A percentile compares a stretch with the other conserved stretches of the same genome.
phyloP scores from a whole-genome alignment of 768 basidiomycete species.

The Jaapia argillacea region DNA sequence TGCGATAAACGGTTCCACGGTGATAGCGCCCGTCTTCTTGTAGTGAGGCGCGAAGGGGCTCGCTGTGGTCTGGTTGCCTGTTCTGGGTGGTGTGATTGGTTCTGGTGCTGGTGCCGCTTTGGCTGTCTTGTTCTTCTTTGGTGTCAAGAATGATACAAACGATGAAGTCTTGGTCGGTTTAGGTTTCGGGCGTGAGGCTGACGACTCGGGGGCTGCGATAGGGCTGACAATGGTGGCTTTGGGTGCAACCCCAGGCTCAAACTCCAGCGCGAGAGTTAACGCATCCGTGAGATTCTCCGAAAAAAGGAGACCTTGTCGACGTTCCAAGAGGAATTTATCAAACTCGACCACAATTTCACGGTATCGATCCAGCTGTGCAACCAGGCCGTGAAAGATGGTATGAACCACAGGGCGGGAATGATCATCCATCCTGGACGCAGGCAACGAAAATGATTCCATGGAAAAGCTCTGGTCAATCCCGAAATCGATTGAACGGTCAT shows the following conservation, averaged over 20 bases:
- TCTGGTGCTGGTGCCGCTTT: slow-evolving; percentile 23
- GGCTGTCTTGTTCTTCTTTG: slow-evolving; percentile 52
- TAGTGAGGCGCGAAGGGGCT: slow-evolving; percentile 86
- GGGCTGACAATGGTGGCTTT: slow-evolving; percentile 14
- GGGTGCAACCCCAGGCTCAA: slow-evolving; percentile 22
- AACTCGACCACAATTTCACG: slow-evolving; percentile 67
- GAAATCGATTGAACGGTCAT: slow-evolving; percentile 78
- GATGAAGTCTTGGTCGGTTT: slow-evolving; percentile 49
- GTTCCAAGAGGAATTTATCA: slow-evolving; percentile 75
- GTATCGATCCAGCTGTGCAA: slow-evolving; percentile 75
- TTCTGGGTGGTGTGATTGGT: slow-evolving; percentile 35
- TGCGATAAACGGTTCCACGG: slow-evolving; percentile 61
- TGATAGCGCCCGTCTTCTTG: slow-evolving; percentile 59
- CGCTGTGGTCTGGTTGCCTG: slow-evolving; percentile 36
- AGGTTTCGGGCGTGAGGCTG: slow-evolving; percentile 27
- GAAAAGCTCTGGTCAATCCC: slow-evolving; percentile 55
- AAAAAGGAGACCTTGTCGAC: slow-evolving; percentile 83
- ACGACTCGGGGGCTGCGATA: slow-evolving; percentile 19
- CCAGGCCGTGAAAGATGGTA: slow-evolving; percentile 70
- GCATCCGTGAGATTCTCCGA: slow-evolving; percentile 91
- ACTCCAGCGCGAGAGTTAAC: slow-evolving; percentile 60
- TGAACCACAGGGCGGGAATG: slow-evolving; percentile 71
- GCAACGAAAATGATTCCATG: slow-evolving; percentile 45
- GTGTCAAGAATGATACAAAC: slow-evolving; percentile 71
- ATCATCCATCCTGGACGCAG: slow-evolving; percentile 62